Evolutionary conservation across 2,329 filamentous ascomycete species (phyloP).

Genomic region (Beauveria pseudobassiana): DNA sequence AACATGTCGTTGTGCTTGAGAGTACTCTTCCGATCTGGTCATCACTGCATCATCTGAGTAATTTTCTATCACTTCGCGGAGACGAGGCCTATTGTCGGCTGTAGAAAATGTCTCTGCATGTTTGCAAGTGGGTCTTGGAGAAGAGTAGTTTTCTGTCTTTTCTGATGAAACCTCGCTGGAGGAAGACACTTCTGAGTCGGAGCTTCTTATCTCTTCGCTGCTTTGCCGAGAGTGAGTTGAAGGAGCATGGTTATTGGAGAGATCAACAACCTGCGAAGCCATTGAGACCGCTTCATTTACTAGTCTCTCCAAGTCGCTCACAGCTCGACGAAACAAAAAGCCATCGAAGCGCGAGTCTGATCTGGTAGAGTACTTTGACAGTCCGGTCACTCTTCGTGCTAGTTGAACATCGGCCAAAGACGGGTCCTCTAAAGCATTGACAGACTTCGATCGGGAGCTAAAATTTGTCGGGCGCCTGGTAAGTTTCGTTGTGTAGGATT

Average conservation of each 20-base stretch:
- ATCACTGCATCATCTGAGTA: constrained; percentile 17
- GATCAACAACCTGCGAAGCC: constrained; percentile 32
- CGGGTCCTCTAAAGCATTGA: background rate
- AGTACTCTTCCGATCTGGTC: constrained; percentile 7
- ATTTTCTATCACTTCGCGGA: constrained; percentile 20
- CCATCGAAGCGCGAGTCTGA: constrained; percentile 20
- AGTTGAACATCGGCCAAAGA: constrained; percentile 14
- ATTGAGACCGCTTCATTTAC: constrained; percentile 38
- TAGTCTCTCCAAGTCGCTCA: constrained; percentile 38
- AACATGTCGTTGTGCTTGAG: constrained; percentile 15
- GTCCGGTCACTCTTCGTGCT: constrained; percentile 15
- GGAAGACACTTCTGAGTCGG: background rate
- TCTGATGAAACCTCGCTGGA: background rate
- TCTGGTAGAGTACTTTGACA: constrained; percentile 16
- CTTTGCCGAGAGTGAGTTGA: background rate
- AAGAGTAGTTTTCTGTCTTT: background rate
- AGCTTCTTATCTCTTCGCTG: background rate
- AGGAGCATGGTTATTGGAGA: constrained; percentile 17
- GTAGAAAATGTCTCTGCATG: constrained; percentile 22
- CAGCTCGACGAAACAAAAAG: constrained; percentile 26
- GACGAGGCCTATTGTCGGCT: constrained; percentile 17
- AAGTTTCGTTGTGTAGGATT: constrained; percentile 20
- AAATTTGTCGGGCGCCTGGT: constrained; percentile 19
- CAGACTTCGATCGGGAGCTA: background rate
- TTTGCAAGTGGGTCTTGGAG: constrained; percentile 14